Base-by-base conservation (phyloP, 331 rosid species). In the Phaseolus coccineus region DNA sequence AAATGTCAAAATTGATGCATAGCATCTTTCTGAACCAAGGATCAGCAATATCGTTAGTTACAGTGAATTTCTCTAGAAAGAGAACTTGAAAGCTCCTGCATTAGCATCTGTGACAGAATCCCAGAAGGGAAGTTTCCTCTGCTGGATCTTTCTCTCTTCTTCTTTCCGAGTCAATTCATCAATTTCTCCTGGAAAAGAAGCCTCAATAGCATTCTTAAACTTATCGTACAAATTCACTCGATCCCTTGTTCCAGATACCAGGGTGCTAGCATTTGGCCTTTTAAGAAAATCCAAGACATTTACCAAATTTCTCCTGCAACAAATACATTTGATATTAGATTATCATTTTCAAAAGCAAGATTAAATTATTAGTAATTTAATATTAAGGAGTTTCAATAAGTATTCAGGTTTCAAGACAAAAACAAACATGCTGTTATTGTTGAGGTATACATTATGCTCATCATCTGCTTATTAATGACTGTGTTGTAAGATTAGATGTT, bases 201-300 rank as follows among this genome's bases (percentile, higher is more conserved):
- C 87, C 66, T 91, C 98, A 4, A 87, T 90, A 3, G 92, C 91
- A 52, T 80, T 91, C 87, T 87, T 91, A 63, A 93, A 93, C 83
- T 90, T 93, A 24, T 86, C 94, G 15, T 88, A 73, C 86, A 94
- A 82, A 84, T 94, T 91, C 83, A 87, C 96, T 30, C 97, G 79
- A 74, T 94, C 97, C 83, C 79, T 88, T 6, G 94, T 90, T 79
- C 98, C 94, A 16, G 97, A 90, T 50, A 89, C 96, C 59, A 93
- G 82, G 28, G 76, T 82, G 78, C 89, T 82, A 2, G 97, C 97
- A 80, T 91, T 93, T 25, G 98, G 98, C 80, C 80, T 84, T 59
- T 84, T 83, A 0, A 88, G 97, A 87, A 93, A 93, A 72, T 91
- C 91, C 89, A 93, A 85, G 46, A 93, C 96, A 82, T 88, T 86